Conservation (phyloP, 257 asterid genomes). For the Penstemon barbatus region DNA sequence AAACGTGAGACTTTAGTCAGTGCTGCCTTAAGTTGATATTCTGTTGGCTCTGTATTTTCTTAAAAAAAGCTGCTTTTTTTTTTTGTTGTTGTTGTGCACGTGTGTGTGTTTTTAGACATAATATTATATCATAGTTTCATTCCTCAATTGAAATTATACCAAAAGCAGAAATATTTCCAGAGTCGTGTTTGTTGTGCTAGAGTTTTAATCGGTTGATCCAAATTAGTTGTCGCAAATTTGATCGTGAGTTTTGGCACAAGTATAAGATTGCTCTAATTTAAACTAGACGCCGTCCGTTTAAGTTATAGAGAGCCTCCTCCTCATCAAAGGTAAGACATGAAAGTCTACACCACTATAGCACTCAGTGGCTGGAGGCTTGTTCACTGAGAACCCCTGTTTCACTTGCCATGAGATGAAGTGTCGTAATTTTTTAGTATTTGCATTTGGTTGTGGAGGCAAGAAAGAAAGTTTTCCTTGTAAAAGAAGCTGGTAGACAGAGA, state of each 20-base stretch:
- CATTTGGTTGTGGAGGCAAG: slow-evolving; percentile 6
- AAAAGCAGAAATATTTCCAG: neutral
- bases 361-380: neutral
- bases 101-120: neutral
- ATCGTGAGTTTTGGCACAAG: neutral
- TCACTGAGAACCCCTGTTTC: slow-evolving; percentile 1
- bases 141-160: slow-evolving; percentile 4
- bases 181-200: slow-evolving; percentile 13
- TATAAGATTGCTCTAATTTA: neutral
- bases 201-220: slow-evolving; percentile 3
- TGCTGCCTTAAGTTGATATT: slow-evolving; percentile 17
- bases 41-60: slow-evolving; percentile 12
- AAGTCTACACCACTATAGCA: slow-evolving; percentile 12
- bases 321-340: neutral
- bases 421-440: neutral
- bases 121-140: slow-evolving; percentile 6
- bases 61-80: neutral
- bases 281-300: neutral
- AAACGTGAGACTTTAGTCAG: slow-evolving; percentile 66
- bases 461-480: slow-evolving; percentile 5
- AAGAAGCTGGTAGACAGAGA: neutral
- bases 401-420: slow-evolving; percentile 17
- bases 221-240: slow-evolving; percentile 13
- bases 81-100: neutral
- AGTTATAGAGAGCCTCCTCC: neutral